Base-by-base conservation (phyloP, 2,329 filamentous ascomycete genomes). In the Stenocarpella maydis region DNA sequence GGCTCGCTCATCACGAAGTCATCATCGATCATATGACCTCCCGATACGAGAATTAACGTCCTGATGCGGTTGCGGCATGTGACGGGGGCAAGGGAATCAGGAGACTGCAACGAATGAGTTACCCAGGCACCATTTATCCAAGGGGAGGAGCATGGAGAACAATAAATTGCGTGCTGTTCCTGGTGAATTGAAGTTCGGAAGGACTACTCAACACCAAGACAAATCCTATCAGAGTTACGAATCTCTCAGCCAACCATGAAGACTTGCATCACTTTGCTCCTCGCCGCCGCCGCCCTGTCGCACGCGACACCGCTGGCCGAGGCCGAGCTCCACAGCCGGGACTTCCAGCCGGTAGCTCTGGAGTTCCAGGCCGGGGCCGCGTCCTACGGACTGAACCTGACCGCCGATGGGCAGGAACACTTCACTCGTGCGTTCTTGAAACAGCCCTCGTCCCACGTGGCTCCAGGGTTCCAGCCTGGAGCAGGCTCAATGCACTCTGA, bases 371-470 rank as follows among this genome's bases (percentile, higher is more conserved):
- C 60, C 34, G 66, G 52, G 4, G 37, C 69, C 7, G 60, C 24
- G 15, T 61, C 66, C 4, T 71, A 69, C n/a, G 58, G 31, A 12
- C n/a, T 71, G 66, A 47, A 19, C 6, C 26, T 71, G 15, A 47
- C 53, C 2, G 66, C 66, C 19, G 66, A 71, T n/a, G 69, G 69
- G 26, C 45, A 54, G 17, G 52, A 66, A 43, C 24, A 65, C 10
- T 69, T 68, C 24, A 71, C 66, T 6, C 34, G 60, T 71, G 50
- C 14, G 69, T 60, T n/a, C n/a, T n/a, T 14, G 15, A 17, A 5
- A 24, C 6, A 26, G 14, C 5, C 26, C n/a, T 43, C 21, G 3
- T 37, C 12, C 5, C 2, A 10, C 34, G 6, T 37, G 31, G 31
- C n/a, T n/a, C n/a, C n/a, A 4, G 34, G 34, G 34, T 37, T 37